These are phyloP conservation scores for Erodium trifolium DNA, from an alignment of 441 rosid species.

Conservation along the genomic window DNA sequence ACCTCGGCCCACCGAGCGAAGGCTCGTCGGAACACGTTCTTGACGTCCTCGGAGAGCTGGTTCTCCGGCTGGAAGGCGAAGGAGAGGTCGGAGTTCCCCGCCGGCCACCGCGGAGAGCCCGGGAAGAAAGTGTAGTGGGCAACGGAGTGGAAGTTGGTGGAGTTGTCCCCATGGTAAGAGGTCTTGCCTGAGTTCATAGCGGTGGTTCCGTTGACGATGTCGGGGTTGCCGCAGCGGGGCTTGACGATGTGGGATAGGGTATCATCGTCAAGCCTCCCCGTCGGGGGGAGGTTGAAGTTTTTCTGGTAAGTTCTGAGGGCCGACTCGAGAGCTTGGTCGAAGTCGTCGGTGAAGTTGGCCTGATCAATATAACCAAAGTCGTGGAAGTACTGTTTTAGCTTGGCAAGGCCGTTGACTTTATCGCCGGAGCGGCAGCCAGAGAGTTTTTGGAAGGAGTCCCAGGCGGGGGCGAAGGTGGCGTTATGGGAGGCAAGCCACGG, in stretches of 20 bases:
- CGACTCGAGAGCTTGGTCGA: conserved; percentile 31
- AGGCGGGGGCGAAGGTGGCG: neutral
- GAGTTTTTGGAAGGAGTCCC: conserved; percentile 9
- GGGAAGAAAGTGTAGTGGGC: neutral
- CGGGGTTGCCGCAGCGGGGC: conserved; percentile 58
- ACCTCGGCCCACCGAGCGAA: conserved; percentile 62
- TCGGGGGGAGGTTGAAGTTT: conserved; percentile 38
- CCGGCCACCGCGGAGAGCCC: neutral
- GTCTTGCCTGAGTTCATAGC: conserved; percentile 25
- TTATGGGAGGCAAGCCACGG: neutral
- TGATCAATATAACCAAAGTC: conserved; percentile 43
- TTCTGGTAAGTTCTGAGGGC: conserved; percentile 41
- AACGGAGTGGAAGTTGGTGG: neutral
- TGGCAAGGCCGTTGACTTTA: conserved; percentile 27
- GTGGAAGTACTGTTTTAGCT: conserved; percentile 46
- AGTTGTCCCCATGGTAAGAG: conserved; percentile 12
- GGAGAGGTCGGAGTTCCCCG: neutral
- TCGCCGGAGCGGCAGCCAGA: conserved; percentile 25
- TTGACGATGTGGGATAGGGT: conserved; percentile 35
- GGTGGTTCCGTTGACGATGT: conserved; percentile 27
- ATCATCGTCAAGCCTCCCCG: conserved; percentile 45
- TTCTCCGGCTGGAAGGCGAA: neutral
- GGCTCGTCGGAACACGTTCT: conserved; percentile 35
- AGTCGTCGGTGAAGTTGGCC: conserved; percentile 36
- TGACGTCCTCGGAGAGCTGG: neutral